phyloP scores from a whole-genome alignment of 495 filamentous ascomycete genomes.

The Lasiosphaeria hispida region DNA sequence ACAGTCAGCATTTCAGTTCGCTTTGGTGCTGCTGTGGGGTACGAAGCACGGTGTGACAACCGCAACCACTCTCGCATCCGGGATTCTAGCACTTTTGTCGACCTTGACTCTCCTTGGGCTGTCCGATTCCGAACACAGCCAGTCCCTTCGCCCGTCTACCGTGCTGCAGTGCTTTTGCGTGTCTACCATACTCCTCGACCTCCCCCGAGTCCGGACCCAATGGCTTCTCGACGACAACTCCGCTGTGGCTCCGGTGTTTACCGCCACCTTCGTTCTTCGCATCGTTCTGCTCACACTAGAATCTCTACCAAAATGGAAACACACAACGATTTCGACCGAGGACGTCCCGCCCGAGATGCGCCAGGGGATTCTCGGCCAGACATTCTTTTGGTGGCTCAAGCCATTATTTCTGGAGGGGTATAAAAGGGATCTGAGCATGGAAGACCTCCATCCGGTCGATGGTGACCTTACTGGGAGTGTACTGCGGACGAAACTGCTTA shows the following conservation, averaged over 20 bases:
- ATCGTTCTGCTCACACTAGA: slow-evolving; percentile 45
- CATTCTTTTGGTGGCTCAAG: slow-evolving; percentile 38
- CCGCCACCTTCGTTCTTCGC: slow-evolving; percentile 21
- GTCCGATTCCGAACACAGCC: slow-evolving; percentile 34
- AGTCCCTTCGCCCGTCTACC: slow-evolving; percentile 27
- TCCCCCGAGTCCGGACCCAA: slow-evolving; percentile 34
- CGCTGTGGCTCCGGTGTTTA: slow-evolving; percentile 10
- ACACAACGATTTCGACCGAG: slow-evolving; percentile 40
- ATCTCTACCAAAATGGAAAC: slow-evolving; percentile 45
- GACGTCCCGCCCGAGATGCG: slow-evolving; percentile 22
- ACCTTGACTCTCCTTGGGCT: slow-evolving; percentile 15
- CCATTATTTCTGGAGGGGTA: slow-evolving; percentile 29
- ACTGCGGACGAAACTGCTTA: background rate
- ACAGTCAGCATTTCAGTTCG: slow-evolving; percentile 7
- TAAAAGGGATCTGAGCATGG: slow-evolving; percentile 18
- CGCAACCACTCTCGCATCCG: background rate
- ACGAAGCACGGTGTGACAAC: background rate
- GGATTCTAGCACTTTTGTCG: background rate
- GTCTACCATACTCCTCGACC: slow-evolving; percentile 52
- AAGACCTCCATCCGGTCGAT: slow-evolving; percentile 25
- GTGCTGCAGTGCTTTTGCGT: slow-evolving; percentile 56
- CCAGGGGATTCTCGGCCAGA: slow-evolving; percentile 26
- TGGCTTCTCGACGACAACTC: slow-evolving; percentile 34
- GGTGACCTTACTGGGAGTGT: background rate
- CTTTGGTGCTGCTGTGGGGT: background rate